Evolutionary conservation across 495 filamentous ascomycete species (phyloP).

Genomic region (Talaromyces trachyspermus): DNA sequence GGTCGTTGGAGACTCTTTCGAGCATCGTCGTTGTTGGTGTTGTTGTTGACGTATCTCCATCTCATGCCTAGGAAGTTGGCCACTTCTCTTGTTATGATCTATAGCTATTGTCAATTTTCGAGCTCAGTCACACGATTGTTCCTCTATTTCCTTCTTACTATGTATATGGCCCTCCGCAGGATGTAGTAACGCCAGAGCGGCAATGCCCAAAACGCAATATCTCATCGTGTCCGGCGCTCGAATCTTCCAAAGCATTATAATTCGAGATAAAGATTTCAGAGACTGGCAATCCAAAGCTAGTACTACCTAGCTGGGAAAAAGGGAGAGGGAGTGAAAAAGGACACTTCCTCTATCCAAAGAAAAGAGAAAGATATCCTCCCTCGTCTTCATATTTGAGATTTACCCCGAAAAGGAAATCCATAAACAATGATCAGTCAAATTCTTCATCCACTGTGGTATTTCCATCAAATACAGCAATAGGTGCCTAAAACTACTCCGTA

Average conservation of each 20-base stretch:
- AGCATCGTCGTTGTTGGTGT: constrained; percentile 19
- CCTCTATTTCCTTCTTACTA: constrained; percentile 20
- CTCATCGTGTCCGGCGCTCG: too few relatives aligned
- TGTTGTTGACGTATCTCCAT: constrained; percentile 11
- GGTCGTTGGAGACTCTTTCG: background rate
- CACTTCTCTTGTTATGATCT: too few relatives aligned
- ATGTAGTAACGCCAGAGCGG: constrained; percentile 22
- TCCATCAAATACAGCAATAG: too few relatives aligned
- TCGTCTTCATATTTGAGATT: background rate
- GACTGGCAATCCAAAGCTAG: too few relatives aligned
- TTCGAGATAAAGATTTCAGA: background rate
- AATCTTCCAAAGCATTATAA: background rate
- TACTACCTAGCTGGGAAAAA: too few relatives aligned
- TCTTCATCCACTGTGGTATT: too few relatives aligned
- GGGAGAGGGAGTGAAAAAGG: background rate
- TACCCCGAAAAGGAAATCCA: background rate
- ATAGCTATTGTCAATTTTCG: too few relatives aligned
- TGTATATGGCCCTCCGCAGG: constrained; percentile 36
- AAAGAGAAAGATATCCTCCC: too few relatives aligned
- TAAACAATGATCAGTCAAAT: too few relatives aligned
- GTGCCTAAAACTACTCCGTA: too few relatives aligned
- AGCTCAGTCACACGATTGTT: too few relatives aligned
- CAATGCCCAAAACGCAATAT: background rate
- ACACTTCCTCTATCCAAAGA: background rate
- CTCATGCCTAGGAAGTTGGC: too few relatives aligned